Evolutionary conservation across 2,329 filamentous ascomycete genomes (phyloP).

Genomic region (Aspergillus puulaauensis): DNA sequence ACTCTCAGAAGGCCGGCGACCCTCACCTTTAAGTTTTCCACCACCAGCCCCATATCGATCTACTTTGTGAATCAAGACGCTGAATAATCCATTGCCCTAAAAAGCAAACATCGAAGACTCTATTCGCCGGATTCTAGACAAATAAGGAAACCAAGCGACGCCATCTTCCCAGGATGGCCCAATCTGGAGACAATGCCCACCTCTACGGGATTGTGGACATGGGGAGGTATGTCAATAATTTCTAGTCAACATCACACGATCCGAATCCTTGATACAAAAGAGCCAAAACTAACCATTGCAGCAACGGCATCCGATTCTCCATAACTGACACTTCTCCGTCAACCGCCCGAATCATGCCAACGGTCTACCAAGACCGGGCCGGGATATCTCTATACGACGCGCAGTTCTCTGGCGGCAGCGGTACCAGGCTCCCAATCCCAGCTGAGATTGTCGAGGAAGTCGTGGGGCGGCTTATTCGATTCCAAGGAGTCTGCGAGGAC

Average conservation of each 20-base stretch:
- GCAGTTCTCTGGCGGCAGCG: conserved; percentile 47
- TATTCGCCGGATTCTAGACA: background rate
- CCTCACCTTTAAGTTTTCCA: too few species aligned
- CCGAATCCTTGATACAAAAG: background rate
- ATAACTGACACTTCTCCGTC: conserved; percentile 77
- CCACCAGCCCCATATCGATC: background rate
- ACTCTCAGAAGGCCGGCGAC: too few species aligned
- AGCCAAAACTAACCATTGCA: conserved; percentile 9
- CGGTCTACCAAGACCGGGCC: conserved; percentile 74
- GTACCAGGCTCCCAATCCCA: conserved; percentile 52
- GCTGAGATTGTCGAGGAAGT: conserved; percentile 64
- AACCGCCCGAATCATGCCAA: conserved; percentile 69
- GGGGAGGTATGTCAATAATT: conserved; percentile 36
- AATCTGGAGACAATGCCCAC: conserved; percentile 3
- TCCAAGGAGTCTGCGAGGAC: conserved; percentile 68
- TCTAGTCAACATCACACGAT: background rate
- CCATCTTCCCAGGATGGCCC: conserved; percentile 7
- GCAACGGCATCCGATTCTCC: conserved; percentile 92
- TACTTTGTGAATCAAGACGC: background rate
- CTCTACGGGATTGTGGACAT: conserved; percentile 42
- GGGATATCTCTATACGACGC: conserved; percentile 87
- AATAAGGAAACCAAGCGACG: background rate
- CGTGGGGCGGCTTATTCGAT: conserved; percentile 64
- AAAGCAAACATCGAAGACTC: background rate
- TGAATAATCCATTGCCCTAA: background rate